A percentile compares a stretch with the other conserved stretches of the same genome.
Evolutionary conservation across 768 basidiomycete species (phyloP).

Genomic region (Neoboletus magnificus): DNA sequence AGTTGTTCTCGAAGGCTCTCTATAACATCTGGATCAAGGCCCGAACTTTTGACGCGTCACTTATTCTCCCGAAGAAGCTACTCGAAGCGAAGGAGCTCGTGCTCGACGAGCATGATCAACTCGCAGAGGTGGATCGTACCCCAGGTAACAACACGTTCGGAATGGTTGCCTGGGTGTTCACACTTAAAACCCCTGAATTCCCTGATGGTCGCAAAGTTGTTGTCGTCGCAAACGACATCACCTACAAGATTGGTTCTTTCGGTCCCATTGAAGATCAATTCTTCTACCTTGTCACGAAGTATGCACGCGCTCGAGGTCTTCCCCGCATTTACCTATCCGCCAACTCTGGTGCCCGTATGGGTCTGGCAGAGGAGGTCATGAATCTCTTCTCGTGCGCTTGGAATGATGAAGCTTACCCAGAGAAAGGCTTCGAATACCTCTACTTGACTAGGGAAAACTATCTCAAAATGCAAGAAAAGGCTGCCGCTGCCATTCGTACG

Average conservation of each 20-base stretch:
- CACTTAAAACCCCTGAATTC: slow-evolving; percentile 86
- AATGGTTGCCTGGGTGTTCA: slow-evolving; percentile 99
- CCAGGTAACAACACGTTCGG: slow-evolving; percentile 94
- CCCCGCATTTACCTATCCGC: slow-evolving; percentile 98
- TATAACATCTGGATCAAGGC: slow-evolving; percentile 88
- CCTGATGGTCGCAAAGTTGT: slow-evolving; percentile 84
- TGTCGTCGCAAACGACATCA: slow-evolving; percentile 97
- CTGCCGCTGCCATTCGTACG: slow-evolving; percentile 70
- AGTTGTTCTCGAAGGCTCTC: slow-evolving; percentile 95
- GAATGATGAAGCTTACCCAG: slow-evolving; percentile 76
- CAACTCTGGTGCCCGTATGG: slow-evolving; percentile 97
- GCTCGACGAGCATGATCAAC: slow-evolving; percentile 87
- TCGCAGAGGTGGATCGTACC: slow-evolving; percentile 86
- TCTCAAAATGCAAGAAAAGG: slow-evolving; percentile 87
- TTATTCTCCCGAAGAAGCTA: slow-evolving; percentile 72
- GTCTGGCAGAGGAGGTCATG: slow-evolving; percentile 89
- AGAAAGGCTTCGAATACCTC: slow-evolving; percentile 94
- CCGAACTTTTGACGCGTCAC: slow-evolving; percentile 57
- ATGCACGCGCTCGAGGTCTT: slow-evolving; percentile 82
- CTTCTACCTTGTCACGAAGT: slow-evolving; percentile 93
- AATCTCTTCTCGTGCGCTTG: slow-evolving; percentile 88
- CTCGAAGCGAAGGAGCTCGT: slow-evolving; percentile 89
- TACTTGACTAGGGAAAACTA: slow-evolving; percentile 93
- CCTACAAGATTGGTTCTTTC: slow-evolving; percentile 97
- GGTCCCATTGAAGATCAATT: slow-evolving; percentile 94